Base-by-base conservation (phyloP, 2,329 filamentous ascomycete species). In the Sporothrix humicola region DNA sequence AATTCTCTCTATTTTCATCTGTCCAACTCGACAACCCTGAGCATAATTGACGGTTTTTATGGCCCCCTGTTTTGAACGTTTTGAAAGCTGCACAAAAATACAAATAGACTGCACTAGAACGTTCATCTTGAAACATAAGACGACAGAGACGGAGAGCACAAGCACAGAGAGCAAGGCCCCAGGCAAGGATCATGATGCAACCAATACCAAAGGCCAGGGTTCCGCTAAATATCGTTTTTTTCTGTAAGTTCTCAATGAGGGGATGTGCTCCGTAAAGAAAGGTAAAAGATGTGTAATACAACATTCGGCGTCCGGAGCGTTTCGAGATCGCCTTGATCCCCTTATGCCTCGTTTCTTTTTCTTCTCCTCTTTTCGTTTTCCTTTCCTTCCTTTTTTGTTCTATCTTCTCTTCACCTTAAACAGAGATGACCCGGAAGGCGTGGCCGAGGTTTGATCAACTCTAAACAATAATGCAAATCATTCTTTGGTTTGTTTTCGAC, bases 71-170 rank as follows among this genome's bases (percentile, higher is more conserved):
- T 37, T 37, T 37, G 31, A 37, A 37, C 50, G 65, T 37, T 68
- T 69, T 37, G n/a, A 66, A 66, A 66, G 42, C 61, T 66, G 61
- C 61, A 66, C 31, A 65, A 6, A 23, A 48, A 23, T 12, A 48
- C 61, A 58, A 23, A 69, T 37, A 66, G 17, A 61, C 13, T 7
- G 48, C n/a, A 17, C 48, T 6, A 20, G 26, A 69, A 37, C 8
- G 26, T 20, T n/a, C n/a, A 69, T 69, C 31, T n/a, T 69, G 66
- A 69, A 69, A 69, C 66, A 69, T 44, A 20, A 23, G 66, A 69
- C 50, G 50, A 69, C 50, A 44, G 66, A 69, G n/a, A 66, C 1
- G 52, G 17, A n/a, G 59, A n/a, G 20, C 46, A 31, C 6, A 31
- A 42, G n/a, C 7, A 54, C n/a, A 54, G 10, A 52, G 50, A 20